phyloP scores from a whole-genome alignment of 768 basidiomycete species.

The Clitopilus passeckerianus region DNA sequence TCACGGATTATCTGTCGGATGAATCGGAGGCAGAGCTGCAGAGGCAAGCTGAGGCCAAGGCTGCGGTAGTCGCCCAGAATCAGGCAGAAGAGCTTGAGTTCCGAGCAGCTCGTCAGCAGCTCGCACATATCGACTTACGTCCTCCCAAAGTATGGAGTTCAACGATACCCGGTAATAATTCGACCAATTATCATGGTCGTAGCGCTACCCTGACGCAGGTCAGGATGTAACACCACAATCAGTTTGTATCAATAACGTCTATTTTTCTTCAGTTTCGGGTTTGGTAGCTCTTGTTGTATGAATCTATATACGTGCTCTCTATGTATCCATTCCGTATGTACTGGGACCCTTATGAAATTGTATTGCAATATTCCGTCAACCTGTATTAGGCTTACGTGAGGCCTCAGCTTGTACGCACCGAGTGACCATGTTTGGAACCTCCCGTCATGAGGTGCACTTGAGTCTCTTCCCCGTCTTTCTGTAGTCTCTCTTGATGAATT shows the following conservation, averaged over 20 bases:
- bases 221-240: neutral
- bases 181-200: constrained; percentile 5
- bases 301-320: constrained; percentile 8
- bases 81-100: constrained; percentile 80
- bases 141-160: constrained; percentile 77
- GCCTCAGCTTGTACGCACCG: neutral
- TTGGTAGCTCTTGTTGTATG: constrained; percentile 5
- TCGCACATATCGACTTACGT: constrained; percentile 66
- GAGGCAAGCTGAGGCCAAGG: constrained; percentile 77
- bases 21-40: constrained; percentile 90
- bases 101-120: constrained; percentile 73
- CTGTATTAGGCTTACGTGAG: neutral
- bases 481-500: constrained; percentile 58
- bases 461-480: neutral
- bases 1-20: constrained; percentile 89
- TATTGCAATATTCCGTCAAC: neutral
- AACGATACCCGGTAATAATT: constrained; percentile 33
- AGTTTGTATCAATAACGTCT: neutral
- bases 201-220: neutral
- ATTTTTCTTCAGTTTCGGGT: constrained; percentile 1
- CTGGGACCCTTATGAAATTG: neutral
- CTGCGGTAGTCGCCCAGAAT: constrained; percentile 73
- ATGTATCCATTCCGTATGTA: constrained; percentile 2
- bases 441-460: constrained; percentile 1
- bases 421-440: constrained; percentile 1